Evolutionary conservation across 352 stramenopile species (phyloP).

Genomic region (Phytophthora lateralis): DNA sequence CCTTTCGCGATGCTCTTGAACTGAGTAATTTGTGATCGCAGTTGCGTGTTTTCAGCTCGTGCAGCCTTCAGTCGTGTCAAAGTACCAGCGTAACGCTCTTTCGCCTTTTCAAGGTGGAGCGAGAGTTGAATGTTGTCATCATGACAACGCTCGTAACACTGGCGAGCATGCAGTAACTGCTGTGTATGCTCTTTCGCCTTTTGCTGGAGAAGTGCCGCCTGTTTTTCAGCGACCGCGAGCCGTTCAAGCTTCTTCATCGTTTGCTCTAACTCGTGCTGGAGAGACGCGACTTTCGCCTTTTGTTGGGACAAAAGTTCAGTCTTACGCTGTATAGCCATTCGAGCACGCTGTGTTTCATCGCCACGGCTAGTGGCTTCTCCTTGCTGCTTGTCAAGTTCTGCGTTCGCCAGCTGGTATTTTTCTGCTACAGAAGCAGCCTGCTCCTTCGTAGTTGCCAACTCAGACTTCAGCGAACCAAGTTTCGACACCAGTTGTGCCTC

Average conservation of each 20-base stretch:
- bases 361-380: constrained; percentile 22
- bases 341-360: constrained; percentile 38
- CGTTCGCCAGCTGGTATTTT: constrained; percentile 35
- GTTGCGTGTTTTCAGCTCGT: constrained; percentile 39
- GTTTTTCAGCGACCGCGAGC: constrained; percentile 36
- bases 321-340: constrained; percentile 53
- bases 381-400: constrained; percentile 40
- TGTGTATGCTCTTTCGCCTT: constrained; percentile 51
- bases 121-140: constrained; percentile 47
- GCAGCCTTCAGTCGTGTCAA: constrained; percentile 42
- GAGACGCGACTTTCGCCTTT: constrained; percentile 36
- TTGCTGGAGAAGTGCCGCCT: constrained; percentile 25
- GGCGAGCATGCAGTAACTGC: constrained; percentile 40
- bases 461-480: constrained; percentile 31
- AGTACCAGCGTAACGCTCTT: constrained; percentile 27
- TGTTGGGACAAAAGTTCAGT: constrained; percentile 49
- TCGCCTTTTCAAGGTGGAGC: constrained; percentile 39
- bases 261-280: constrained; percentile 39
- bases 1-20: constrained; percentile 21
- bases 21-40: constrained; percentile 34
- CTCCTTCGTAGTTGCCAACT: constrained; percentile 39
- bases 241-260: constrained; percentile 27
- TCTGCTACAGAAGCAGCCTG: constrained; percentile 37
- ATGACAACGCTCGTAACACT: constrained; percentile 33
- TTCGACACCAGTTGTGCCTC: constrained; percentile 33